Conservation (phyloP, 306 rosid genomes). For the Acacia melanoxylon region DNA sequence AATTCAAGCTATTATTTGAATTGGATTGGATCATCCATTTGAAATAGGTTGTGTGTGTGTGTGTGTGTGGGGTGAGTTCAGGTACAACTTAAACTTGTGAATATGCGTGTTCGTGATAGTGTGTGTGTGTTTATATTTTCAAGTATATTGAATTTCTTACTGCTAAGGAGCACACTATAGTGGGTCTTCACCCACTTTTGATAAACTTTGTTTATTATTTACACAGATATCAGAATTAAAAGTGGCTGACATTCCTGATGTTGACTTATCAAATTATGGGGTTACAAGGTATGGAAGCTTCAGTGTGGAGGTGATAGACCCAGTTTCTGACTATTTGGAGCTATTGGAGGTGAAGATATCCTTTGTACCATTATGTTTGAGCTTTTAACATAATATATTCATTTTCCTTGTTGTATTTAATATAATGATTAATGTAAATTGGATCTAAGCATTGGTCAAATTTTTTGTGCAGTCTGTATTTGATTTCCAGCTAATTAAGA, state of each 20-base stretch:
- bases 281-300: constrained; percentile 74
- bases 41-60: not conserved
- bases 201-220: constrained; percentile 6
- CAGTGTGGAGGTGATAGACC: constrained; percentile 86
- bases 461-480: constrained; percentile 75
- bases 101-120: not conserved
- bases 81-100: not conserved
- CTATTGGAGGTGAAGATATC: constrained; percentile 72
- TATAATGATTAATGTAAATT: constrained; percentile 28
- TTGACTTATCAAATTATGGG: constrained; percentile 77
- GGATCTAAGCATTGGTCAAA: constrained; percentile 27
- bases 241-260: constrained; percentile 84
- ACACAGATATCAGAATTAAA: constrained; percentile 82
- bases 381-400: not conserved
- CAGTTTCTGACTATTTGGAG: constrained; percentile 93
- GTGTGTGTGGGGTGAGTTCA: not conserved
- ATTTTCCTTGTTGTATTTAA: constrained; percentile 21
- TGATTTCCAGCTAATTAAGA: constrained; percentile 78
- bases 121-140: not conserved
- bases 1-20: not conserved
- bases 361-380: not conserved
- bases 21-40: not conserved
- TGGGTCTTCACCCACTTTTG: constrained; percentile 1
- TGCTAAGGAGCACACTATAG: not conserved
- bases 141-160: constrained; percentile 6